Evolutionary conservation across 495 filamentous ascomycete species (phyloP).

Genomic region (Tuber calosporum): DNA sequence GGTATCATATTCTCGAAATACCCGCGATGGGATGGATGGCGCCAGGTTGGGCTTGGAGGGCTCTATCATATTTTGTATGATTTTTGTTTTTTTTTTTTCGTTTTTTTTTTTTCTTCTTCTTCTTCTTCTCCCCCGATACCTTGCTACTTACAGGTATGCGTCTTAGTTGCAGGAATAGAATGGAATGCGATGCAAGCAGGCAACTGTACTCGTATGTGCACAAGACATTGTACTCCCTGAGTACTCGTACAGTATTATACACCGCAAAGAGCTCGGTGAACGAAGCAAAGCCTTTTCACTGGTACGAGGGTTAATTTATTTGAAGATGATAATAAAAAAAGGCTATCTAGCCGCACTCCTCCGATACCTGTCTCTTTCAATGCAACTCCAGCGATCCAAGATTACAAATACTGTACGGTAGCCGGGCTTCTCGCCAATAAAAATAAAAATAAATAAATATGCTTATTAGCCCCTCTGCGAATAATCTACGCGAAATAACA

Average conservation of each 20-base stretch:
- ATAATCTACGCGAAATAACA: constrained; percentile 1
- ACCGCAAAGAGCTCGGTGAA: not conserved
- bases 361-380: not conserved
- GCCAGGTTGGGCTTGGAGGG: not conserved
- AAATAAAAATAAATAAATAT: not conserved
- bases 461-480: not conserved
- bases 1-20: not conserved
- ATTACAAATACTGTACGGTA: not conserved
- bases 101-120: not conserved
- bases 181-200: not conserved
- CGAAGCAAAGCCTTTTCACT: not conserved
- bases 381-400: not conserved
- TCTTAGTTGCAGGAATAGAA: not conserved
- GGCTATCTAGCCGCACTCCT: not conserved
- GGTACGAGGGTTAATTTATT: not conserved
- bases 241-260: not conserved
- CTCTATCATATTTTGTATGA: not conserved
- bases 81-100: not conserved
- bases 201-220: not conserved
- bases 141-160: not conserved
- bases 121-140: not conserved
- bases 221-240: not conserved
- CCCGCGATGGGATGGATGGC: not conserved
- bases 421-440: not conserved
- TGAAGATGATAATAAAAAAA: not conserved